A percentile compares a stretch with the other conserved stretches of the same genome.
These are phyloP conservation scores for Magnaporthiopsis rhizophila DNA, from an alignment of 2,329 filamentous ascomycete genomes.

Conservation along the genomic window DNA sequence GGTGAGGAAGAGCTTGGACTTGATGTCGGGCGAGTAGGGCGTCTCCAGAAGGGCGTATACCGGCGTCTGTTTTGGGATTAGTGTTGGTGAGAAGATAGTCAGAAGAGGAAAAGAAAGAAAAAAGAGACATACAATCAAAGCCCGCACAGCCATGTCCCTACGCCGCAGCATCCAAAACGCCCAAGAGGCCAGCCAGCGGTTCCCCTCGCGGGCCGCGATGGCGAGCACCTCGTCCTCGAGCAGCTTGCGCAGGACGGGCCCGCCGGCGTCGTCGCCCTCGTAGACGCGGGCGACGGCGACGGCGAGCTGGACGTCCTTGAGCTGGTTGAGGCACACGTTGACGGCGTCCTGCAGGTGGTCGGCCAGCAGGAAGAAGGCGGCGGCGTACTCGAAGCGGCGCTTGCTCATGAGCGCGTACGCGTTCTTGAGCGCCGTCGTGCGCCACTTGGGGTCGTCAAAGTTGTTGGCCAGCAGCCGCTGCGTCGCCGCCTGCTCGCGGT, in stretches of 20 bases:
- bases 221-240: constrained; percentile 73
- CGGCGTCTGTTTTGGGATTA: constrained; percentile 51
- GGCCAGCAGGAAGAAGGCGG: constrained; percentile 88
- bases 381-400: constrained; percentile 84
- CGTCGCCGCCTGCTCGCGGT: constrained; percentile 76
- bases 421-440: constrained; percentile 85
- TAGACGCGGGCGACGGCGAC: constrained; percentile 83
- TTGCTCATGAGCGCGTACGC: constrained; percentile 92
- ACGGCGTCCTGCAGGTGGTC: constrained; percentile 79
- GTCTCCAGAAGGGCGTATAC: constrained; percentile 66
- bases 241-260: constrained; percentile 63
- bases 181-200: constrained; percentile 93
- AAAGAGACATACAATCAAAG: constrained; percentile 58
- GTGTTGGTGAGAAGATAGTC: constrained; percentile 2
- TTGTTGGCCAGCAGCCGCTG: constrained; percentile 79
- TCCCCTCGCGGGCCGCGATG: constrained; percentile 69
- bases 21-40: constrained; percentile 59
- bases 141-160: constrained; percentile 75
- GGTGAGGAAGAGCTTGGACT: constrained; percentile 72
- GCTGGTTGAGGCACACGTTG: constrained; percentile 75
- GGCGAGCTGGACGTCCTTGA: constrained; percentile 83
- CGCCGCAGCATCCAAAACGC: constrained; percentile 85
- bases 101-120: neutral
- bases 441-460: constrained; percentile 81
- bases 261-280: constrained; percentile 77